Evolutionary conservation across 805 yeast species (phyloP), one percentile per base, ranked within the genome.

Genomic region (Ogataea ramenticola): DNA sequence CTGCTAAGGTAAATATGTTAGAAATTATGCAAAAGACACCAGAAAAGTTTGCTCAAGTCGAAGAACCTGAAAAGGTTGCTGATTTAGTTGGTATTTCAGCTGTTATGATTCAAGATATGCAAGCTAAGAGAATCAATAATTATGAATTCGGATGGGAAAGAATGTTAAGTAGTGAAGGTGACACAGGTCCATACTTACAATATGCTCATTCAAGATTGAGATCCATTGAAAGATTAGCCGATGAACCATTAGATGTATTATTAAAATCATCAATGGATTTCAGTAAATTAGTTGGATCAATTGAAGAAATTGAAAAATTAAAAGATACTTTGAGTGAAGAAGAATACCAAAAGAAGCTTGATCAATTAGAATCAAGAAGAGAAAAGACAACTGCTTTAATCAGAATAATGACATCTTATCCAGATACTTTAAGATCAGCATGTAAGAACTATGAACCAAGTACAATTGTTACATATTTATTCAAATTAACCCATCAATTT

Each of bases 61-160:
- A 83, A 61, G 79, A 90, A 62, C 99, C 98, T 31, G 97, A 91
- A 47, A 80, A 80, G 62, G 85, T 93, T 58, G 98, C 99, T 46
- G 98, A 93, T 66, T 74, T 88, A 57, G 82, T 93, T 47, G 99
- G 99, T 63, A 85, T 93, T 46, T 84, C 96, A 27, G 99, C 99
- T 6, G 96, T 93, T 48, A 90, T 93, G 96, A 86, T 93, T 59
- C 99, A 93, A 75, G 99, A 93, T 67, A 90, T 93, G 98, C 95
- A 87, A 68, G 81, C 96, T 48, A 93, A 93, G 72, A 84, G 99
- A 67, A 78, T 91, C 67, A 89, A 91, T 73, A 91, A 93, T 71
- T 93, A 93, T 71, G 87, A 82, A 58, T 93, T 93, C 70, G 86
- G 88, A 67, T 93, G 99, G 99, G 88, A 86, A 57, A 85, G 99